These are phyloP conservation scores for Solanum sejunctum DNA, from an alignment of 257 asterid genomes.

Conservation along the genomic window DNA sequence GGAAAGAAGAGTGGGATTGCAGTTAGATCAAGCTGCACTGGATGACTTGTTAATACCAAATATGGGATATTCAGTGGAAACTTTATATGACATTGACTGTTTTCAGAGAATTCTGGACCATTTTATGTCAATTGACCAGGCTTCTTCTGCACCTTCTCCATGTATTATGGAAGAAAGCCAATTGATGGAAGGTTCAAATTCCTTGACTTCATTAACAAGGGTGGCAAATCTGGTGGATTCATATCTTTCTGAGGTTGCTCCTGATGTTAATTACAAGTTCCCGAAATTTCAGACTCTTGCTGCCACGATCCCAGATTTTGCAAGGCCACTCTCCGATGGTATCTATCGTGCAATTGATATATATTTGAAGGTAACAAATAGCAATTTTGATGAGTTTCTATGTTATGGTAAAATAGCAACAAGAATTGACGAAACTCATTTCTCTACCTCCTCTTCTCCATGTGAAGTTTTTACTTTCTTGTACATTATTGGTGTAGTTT, in stretches of 20 bases:
- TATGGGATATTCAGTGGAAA: conserved; percentile 6
- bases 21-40: conserved; percentile 1
- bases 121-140: conserved; percentile 2
- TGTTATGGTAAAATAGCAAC: not conserved
- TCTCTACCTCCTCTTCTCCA: not conserved
- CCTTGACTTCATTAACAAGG: conserved; percentile 45
- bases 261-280: conserved; percentile 56
- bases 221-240: conserved; percentile 77
- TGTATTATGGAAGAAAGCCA: not conserved
- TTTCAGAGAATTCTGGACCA: conserved; percentile 6
- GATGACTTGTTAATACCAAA: conserved; percentile 2
- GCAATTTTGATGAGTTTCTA: not conserved
- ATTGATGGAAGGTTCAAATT: conserved; percentile 8
- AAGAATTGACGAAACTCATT: not conserved
- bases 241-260: conserved; percentile 79
- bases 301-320: conserved; percentile 76
- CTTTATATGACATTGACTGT: conserved; percentile 4
- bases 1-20: conserved; percentile 10
- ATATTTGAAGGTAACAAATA: conserved; percentile 54
- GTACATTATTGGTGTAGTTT: not conserved
- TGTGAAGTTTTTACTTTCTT: not conserved
- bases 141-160: not conserved
- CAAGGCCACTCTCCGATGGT: conserved; percentile 70
- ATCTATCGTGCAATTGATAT: conserved; percentile 80
- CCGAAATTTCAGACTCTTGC: conserved; percentile 70